phyloP scores from a whole-genome alignment of 1,284 basidiomycete genomes.

The Trichosporon faecale region DNA sequence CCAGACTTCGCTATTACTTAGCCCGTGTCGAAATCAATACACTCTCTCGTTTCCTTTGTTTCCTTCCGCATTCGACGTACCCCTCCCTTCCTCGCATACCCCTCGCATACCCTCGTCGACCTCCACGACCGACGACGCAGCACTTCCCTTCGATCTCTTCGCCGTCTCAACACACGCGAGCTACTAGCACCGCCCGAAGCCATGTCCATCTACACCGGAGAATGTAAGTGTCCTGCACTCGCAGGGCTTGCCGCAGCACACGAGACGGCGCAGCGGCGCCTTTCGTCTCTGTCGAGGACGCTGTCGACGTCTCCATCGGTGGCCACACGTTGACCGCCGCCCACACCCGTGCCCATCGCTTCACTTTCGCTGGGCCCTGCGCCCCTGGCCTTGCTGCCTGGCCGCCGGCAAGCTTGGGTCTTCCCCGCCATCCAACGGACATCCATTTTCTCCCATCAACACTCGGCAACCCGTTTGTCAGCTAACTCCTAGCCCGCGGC shows the following conservation, averaged over 20 bases:
- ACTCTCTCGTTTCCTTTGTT: not conserved
- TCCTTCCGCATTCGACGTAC: not conserved
- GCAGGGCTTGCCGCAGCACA: too few relatives aligned
- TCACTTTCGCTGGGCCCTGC: too few relatives aligned
- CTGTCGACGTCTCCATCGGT: not conserved
- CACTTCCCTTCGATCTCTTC: not conserved
- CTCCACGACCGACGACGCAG: not conserved
- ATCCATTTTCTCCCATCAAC: too few relatives aligned
- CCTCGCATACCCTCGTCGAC: not conserved
- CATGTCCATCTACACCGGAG: constrained; percentile 48
- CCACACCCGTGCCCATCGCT: not conserved
- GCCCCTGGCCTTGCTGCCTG: too few relatives aligned
- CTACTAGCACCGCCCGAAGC: not conserved
- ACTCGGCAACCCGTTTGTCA: not conserved
- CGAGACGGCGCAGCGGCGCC: too few relatives aligned
- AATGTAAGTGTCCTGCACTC: constrained; percentile 33
- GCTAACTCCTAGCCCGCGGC: constrained; percentile 57
- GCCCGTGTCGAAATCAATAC: not conserved
- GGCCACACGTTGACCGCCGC: too few relatives aligned
- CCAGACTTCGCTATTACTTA: not conserved
- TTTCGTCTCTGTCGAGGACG: not conserved
- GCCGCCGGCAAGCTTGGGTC: not conserved
- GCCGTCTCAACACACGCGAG: not conserved
- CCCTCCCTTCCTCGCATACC: too few relatives aligned
- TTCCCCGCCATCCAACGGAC: not conserved